Base-by-base conservation (phyloP, 495 filamentous ascomycete genomes). In the Aspergillus haitiensis region DNA sequence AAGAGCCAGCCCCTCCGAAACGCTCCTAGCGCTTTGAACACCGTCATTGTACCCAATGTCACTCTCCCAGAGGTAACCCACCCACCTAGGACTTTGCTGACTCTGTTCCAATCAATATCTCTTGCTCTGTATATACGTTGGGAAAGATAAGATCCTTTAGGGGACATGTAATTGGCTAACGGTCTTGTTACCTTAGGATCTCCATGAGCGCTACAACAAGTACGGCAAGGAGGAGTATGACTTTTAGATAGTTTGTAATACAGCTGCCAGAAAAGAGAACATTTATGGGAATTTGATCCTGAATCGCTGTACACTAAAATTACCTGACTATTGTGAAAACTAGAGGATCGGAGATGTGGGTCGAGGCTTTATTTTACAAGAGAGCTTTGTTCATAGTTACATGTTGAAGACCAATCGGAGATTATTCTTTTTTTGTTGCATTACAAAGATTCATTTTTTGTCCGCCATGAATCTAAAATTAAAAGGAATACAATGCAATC, bases 181-280 rank as follows among this genome's bases (percentile, higher is more conserved):
- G 3, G 15, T 1, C 5, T 1, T 48, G n/a, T 16, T 27, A 40
- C 1, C 53, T 37, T 59, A 97, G 94, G 78, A 84, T 51, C 83
- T 95, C 56, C 94, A 98, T 78, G 94, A 98, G 65, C 86, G 86
- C 73, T 98, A 86, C 83, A 98, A 98, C 86, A 98, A 98, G 84
- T 97, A 87, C 83, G 94, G 93, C 75, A 98, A 97, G 85, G 94
- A 97, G 69, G 77, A 80, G 69, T 80, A 73, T 67, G 77, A 80
- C 67, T 78, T 75, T 67, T 80, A 72, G 64, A 68, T 51, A 36
- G 16, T 60, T 37, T 12, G 42, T 35, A 55, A 58, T 33, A 52
- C 52, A 55, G 58, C 61, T 61, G 52, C 60, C 32, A 50, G 48
- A 45, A 46, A 50, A 52, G 21, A 61, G 55, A 52, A n/a, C 51